These are phyloP conservation scores for Leccinum longicurvipes DNA, from an alignment of 768 basidiomycete genomes.

Conservation along the genomic window DNA sequence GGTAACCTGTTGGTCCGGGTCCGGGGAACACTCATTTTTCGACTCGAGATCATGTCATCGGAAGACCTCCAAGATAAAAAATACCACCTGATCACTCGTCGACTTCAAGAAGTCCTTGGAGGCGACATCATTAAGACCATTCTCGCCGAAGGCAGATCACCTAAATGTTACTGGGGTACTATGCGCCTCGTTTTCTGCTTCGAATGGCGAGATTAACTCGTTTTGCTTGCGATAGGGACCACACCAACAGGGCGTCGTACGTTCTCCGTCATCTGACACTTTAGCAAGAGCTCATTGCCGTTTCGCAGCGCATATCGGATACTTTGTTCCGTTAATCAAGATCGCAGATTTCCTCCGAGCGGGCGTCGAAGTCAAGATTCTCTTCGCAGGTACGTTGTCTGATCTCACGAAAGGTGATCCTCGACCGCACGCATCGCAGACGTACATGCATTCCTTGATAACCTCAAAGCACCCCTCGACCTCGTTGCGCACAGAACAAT, in stretches of 20 bases:
- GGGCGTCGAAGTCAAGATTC: no score
- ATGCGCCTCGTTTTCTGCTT: conserved; percentile 19
- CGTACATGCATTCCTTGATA: conserved; percentile 96
- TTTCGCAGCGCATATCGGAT: conserved; percentile 85
- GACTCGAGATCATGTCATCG: conserved; percentile 30
- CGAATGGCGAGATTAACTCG: neutral
- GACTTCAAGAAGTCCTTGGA: conserved; percentile 85
- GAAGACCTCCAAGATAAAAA: conserved; percentile 39
- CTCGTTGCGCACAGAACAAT: conserved; percentile 84
- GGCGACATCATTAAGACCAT: conserved; percentile 80
- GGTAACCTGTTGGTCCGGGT: no score
- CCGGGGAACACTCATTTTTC: no score
- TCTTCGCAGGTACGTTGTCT: no score
- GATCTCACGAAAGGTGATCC: no score
- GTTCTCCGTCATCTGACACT: conserved; percentile 27
- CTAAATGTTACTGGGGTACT: conserved; percentile 96
- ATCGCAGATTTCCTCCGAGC: conserved; percentile 47
- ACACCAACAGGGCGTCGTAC: conserved; percentile 93
- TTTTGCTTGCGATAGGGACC: conserved; percentile 53
- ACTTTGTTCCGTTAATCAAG: conserved; percentile 93
- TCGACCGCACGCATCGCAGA: conserved; percentile 41
- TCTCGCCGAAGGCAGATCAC: conserved; percentile 68
- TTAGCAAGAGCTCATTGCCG: neutral
- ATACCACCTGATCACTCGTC: conserved; percentile 81
- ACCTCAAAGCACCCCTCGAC: conserved; percentile 91